These are phyloP conservation scores for Emmonsiellopsis sp. DNA, from an alignment of 2,329 filamentous ascomycete species.

Conservation along the genomic window DNA sequence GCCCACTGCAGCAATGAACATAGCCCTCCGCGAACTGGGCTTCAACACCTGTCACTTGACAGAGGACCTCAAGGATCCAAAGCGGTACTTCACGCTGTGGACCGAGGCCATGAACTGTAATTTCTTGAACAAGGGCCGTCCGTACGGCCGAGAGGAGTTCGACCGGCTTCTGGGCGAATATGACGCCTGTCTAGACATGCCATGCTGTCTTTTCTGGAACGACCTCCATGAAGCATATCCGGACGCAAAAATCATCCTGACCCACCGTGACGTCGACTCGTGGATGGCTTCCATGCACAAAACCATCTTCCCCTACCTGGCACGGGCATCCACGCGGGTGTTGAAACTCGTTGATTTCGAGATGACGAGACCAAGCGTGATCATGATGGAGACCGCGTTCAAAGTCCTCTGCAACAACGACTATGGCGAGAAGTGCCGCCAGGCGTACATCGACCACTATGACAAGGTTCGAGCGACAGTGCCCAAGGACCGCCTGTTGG, in stretches of 20 bases:
- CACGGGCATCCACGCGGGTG: slow-evolving; percentile 1
- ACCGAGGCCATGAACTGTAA: slow-evolving; percentile 14
- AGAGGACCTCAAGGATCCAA: slow-evolving; percentile 1
- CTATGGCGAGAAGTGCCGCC: slow-evolving; percentile 39
- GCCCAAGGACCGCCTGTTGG: slow-evolving; percentile 41
- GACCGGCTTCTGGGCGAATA: slow-evolving; percentile 3
- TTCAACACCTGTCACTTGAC: slow-evolving; percentile 2
- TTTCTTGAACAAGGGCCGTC: slow-evolving; percentile 21
- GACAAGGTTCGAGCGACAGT: slow-evolving; percentile 40
- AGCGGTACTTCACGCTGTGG: slow-evolving; percentile 3
- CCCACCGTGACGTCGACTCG: slow-evolving; percentile 55
- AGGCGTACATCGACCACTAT: slow-evolving; percentile 50
- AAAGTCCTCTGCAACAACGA: slow-evolving; percentile 29
- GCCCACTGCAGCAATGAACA: not conserved
- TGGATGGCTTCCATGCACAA: slow-evolving; percentile 42
- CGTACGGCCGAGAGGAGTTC: slow-evolving; percentile 18
- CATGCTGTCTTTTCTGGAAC: slow-evolving; percentile 43
- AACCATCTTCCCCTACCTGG: slow-evolving; percentile 2
- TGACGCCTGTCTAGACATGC: slow-evolving; percentile 4
- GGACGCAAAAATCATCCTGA: slow-evolving; percentile 61
- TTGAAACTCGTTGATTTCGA: slow-evolving; percentile 23
- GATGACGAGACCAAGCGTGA: slow-evolving; percentile 40
- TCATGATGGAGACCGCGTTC: slow-evolving; percentile 25
- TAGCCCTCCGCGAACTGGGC: not conserved
- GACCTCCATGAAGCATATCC: slow-evolving; percentile 65